Conservation (phyloP, 2,329 filamentous ascomycete species). For the Proliferodiscus dingleyae region DNA sequence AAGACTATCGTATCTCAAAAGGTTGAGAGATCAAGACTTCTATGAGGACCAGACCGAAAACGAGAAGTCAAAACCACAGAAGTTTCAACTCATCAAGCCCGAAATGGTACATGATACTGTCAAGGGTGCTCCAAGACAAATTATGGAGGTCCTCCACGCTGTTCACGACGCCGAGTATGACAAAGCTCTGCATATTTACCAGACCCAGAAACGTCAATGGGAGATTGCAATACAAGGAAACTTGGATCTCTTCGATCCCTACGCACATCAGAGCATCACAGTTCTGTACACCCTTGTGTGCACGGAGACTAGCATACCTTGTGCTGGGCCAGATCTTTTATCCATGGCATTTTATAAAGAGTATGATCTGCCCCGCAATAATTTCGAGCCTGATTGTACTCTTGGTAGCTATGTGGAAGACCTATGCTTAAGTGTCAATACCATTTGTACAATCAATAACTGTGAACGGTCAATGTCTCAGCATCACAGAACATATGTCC, state of each 20-base stretch:
- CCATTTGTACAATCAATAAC: slow-evolving; percentile 74
- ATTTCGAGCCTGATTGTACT: slow-evolving; percentile 80
- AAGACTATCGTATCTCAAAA: slow-evolving; percentile 73
- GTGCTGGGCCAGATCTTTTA: slow-evolving; percentile 83
- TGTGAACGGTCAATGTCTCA: slow-evolving; percentile 87
- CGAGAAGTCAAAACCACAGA: slow-evolving; percentile 61
- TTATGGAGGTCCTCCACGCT: slow-evolving; percentile 89
- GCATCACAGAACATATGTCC: slow-evolving; percentile 94
- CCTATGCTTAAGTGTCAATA: slow-evolving; percentile 69
- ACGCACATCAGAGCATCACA: slow-evolving; percentile 93
- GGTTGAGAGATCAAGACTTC: slow-evolving; percentile 71
- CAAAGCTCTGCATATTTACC: slow-evolving; percentile 87
- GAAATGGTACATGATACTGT: slow-evolving; percentile 90
- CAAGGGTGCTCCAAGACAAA: slow-evolving; percentile 74
- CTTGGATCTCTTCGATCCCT: slow-evolving; percentile 85
- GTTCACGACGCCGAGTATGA: slow-evolving; percentile 97
- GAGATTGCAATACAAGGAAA: slow-evolving; percentile 90
- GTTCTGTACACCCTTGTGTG: slow-evolving; percentile 92
- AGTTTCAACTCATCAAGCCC: slow-evolving; percentile 86
- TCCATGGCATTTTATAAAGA: slow-evolving; percentile 93
- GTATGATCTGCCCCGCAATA: slow-evolving; percentile 57
- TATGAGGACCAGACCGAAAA: slow-evolving; percentile 50
- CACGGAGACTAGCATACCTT: slow-evolving; percentile 88
- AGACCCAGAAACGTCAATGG: slow-evolving; percentile 93
- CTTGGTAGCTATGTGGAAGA: slow-evolving; percentile 94